Conservation (phyloP, 169 alveolate species). For the Plasmodium knowlesi region DNA sequence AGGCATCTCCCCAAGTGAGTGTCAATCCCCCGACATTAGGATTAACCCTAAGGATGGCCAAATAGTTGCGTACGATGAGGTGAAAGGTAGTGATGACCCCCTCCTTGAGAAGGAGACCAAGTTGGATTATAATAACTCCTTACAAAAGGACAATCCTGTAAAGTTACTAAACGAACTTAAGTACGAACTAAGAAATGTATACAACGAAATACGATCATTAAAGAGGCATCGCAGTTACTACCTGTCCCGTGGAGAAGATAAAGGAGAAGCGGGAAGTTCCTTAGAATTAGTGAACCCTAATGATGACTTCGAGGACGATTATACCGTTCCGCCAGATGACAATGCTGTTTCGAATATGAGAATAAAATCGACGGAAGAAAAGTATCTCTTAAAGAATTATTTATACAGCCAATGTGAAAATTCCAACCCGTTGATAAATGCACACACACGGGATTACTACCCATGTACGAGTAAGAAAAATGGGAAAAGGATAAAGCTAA, state of each 20-base stretch:
- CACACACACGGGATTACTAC: background rate
- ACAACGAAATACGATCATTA: constrained; percentile 30
- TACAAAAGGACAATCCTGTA: constrained; percentile 15
- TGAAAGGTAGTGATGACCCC: background rate
- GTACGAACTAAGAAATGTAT: constrained; percentile 43
- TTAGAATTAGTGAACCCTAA: constrained; percentile 20
- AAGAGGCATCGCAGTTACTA: background rate
- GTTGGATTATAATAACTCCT: background rate
- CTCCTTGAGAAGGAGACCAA: background rate
- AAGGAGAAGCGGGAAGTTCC: background rate
- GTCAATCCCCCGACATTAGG: background rate
- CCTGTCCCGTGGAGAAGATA: background rate
- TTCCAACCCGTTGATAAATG: background rate
- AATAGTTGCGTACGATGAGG: constrained; percentile 56
- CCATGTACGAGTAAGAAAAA: background rate
- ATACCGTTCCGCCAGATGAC: background rate
- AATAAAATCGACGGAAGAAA: background rate
- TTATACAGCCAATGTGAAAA: background rate
- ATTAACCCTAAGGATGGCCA: background rate
- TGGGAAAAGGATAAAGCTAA: background rate
- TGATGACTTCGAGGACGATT: background rate
- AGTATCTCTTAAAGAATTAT: background rate
- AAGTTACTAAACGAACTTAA: constrained; percentile 29
- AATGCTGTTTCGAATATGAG: background rate
- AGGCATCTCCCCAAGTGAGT: background rate